phyloP scores from a whole-genome alignment of 2,329 filamentous ascomycete species.

The Aspergillus uvarum region DNA sequence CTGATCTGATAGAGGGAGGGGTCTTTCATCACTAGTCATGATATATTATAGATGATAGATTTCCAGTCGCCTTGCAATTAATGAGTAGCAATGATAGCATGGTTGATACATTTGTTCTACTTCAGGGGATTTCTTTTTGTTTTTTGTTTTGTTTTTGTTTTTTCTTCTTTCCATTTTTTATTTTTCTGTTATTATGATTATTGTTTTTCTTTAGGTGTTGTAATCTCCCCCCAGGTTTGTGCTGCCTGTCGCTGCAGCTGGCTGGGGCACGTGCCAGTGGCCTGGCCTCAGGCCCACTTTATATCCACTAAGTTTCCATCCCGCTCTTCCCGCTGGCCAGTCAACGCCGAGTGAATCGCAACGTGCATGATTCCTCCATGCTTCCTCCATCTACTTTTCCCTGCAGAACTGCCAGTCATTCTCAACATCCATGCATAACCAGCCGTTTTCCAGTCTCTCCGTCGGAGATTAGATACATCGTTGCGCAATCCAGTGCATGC shows the following conservation, averaged over 20 bases:
- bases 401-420: no score
- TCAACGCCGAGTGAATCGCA: slow-evolving; percentile 14
- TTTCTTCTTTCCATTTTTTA: not conserved
- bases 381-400: not conserved
- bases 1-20: not conserved
- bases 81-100: slow-evolving; percentile 14
- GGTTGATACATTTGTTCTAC: not conserved
- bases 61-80: slow-evolving; percentile 7
- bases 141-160: not conserved
- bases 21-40: not conserved
- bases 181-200: not conserved
- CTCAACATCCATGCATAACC: not conserved
- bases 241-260: not conserved
- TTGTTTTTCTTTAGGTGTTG: not conserved
- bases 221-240: not conserved
- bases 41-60: slow-evolving; percentile 18
- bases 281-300: not conserved
- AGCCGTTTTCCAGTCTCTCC: no score
- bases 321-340: slow-evolving; percentile 10
- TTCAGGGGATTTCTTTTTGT: no score
- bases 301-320: not conserved
- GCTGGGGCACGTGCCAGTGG: not conserved
- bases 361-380: slow-evolving; percentile 12
- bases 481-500: no score
- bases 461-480: no score